phyloP scores from a whole-genome alignment of 192 early-diverging fungal genomes.

The Coemansia sp. region DNA sequence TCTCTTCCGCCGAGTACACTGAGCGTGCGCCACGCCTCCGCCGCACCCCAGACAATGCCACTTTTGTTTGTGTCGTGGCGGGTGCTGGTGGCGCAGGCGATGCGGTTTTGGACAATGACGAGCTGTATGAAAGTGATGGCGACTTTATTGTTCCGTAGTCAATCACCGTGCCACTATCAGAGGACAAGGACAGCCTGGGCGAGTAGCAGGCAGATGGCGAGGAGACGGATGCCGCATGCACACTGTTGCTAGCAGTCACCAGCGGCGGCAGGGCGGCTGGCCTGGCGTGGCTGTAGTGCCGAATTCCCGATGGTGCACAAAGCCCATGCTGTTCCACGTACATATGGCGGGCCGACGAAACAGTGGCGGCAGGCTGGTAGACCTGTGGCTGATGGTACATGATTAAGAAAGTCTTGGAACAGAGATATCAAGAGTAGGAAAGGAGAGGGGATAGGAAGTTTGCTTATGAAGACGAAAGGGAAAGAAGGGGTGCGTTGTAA shows the following conservation, averaged over 20 bases:
- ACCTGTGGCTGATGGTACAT: conserved; percentile 22
- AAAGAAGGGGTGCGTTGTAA: neutral
- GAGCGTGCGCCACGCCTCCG: conserved; percentile 33
- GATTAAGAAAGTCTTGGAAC: neutral
- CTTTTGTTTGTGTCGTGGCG: neutral
- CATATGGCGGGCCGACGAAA: conserved; percentile 14
- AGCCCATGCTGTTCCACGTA: conserved; percentile 17
- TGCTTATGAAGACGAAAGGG: neutral
- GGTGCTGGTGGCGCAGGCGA: conserved; percentile 25
- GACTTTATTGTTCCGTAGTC: conserved; percentile 19
- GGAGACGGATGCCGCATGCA: neutral
- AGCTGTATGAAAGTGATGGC: conserved; percentile 19
- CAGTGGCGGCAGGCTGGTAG: conserved; percentile 3
- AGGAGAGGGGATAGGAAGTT: neutral
- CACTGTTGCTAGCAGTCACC: neutral
- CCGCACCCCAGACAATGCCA: neutral
- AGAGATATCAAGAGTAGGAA: neutral
- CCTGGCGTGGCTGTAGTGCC: conserved; percentile 1
- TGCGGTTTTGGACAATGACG: conserved; percentile 22
- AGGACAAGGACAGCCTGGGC: conserved; percentile 11
- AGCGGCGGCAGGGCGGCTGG: conserved; percentile 4
- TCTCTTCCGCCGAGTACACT: conserved; percentile 38
- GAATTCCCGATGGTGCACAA: neutral
- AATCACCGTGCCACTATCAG: conserved; percentile 13
- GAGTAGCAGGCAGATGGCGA: conserved; percentile 27